phyloP scores from a whole-genome alignment of 176 grass and related monocot genomes.

The Zoysia japonica region DNA sequence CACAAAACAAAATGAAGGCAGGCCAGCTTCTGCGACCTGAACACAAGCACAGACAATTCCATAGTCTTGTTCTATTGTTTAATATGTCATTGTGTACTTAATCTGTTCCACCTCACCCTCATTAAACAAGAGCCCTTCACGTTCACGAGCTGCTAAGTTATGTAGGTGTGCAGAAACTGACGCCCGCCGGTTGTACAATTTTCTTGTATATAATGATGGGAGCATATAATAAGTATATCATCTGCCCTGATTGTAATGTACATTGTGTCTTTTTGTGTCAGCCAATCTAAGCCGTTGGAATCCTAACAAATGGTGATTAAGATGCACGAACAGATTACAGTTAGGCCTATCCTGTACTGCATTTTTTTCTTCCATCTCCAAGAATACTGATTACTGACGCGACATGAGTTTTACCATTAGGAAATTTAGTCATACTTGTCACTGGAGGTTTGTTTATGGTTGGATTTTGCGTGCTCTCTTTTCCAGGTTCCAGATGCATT shows the following conservation, averaged over 20 bases:
- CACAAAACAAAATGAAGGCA: slow-evolving; percentile 32
- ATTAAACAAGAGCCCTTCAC: slow-evolving; percentile 20
- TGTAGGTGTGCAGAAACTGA: slow-evolving; percentile 26
- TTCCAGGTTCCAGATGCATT: slow-evolving; percentile 24
- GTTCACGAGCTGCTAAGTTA: slow-evolving; percentile 31
- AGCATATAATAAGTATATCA: neutral
- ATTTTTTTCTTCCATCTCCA: neutral
- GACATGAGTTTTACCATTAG: neutral
- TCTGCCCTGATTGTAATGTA: slow-evolving; percentile 12
- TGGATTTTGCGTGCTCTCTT: neutral
- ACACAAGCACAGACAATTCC: slow-evolving; percentile 20
- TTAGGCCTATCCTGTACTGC: slow-evolving; percentile 5
- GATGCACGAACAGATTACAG: slow-evolving; percentile 21
- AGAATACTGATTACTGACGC: neutral
- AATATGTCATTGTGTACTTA: slow-evolving; percentile 34
- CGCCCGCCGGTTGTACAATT: neutral
- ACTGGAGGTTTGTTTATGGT: neutral
- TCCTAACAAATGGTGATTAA: slow-evolving; percentile 36
- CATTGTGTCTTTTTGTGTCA: slow-evolving; percentile 2
- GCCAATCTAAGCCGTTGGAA: neutral
- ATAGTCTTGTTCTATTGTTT: slow-evolving; percentile 9
- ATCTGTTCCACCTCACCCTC: slow-evolving; percentile 25
- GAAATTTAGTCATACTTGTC: neutral
- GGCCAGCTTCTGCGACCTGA: slow-evolving; percentile 35
- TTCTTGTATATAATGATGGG: slow-evolving; percentile 16